These are phyloP conservation scores for Thalia dealbata DNA, from an alignment of 176 grass and related monocot species.

Conservation along the genomic window DNA sequence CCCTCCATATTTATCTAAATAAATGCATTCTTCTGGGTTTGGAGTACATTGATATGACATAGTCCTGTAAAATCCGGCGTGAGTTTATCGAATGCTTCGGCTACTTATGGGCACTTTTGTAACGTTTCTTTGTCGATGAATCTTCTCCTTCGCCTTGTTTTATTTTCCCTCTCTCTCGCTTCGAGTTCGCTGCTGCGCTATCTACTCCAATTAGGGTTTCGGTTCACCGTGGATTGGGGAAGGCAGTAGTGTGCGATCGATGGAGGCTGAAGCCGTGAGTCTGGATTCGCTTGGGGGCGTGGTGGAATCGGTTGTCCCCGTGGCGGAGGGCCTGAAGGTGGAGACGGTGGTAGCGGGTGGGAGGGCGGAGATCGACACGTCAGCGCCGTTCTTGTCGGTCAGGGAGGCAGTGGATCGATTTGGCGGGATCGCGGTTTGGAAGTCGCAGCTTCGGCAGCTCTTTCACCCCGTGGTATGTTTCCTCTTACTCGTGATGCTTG, in stretches of 20 bases:
- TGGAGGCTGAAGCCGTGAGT: not conserved
- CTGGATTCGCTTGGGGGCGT: no score
- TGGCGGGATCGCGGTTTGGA: constrained; percentile 72
- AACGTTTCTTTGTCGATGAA: not conserved
- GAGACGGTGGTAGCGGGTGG: constrained; percentile 1
- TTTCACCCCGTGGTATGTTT: constrained; percentile 26
- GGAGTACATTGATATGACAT: no score
- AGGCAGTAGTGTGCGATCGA: not conserved
- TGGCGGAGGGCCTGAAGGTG: not conserved
- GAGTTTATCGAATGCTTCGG: not conserved
- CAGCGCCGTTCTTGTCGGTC: constrained; percentile 74
- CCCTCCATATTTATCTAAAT: no score
- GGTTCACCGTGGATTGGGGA: not conserved
- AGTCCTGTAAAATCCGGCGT: not conserved
- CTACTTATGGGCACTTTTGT: not conserved
- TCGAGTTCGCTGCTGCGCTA: not conserved
- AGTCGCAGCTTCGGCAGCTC: constrained; percentile 37
- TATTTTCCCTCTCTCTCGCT: not conserved
- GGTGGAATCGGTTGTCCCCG: not conserved
- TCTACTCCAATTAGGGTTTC: not conserved
- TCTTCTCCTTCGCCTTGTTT: not conserved
- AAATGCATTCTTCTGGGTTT: no score
- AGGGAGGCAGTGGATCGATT: constrained; percentile 81
- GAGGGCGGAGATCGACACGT: constrained; percentile 84
- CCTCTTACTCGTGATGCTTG: not conserved